Evolutionary conservation across 495 filamentous ascomycete genomes (phyloP).

Genomic region (Xylaria intraflava): DNA sequence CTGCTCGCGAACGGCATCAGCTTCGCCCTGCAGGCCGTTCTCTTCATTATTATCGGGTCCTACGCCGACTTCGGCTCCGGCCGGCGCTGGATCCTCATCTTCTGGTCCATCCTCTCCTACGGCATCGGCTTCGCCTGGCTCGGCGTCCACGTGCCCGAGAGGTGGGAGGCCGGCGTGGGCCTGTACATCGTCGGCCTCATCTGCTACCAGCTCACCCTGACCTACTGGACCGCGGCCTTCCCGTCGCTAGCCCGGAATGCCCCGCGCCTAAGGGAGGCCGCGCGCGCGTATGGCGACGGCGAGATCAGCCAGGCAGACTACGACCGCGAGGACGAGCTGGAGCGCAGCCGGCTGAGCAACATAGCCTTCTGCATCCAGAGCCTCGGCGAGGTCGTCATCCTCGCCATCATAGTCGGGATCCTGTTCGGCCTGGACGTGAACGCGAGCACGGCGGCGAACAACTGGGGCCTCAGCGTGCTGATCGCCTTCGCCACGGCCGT

Average conservation of each 20-base stretch:
- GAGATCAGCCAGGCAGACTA: slow-evolving; percentile 52
- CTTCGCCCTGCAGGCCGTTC: slow-evolving; percentile 55
- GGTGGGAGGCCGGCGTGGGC: slow-evolving; percentile 52
- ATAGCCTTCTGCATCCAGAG: slow-evolving; percentile 58
- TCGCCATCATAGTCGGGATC: slow-evolving; percentile 57
- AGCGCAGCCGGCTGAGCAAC: slow-evolving; percentile 55
- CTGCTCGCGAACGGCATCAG: slow-evolving; percentile 57
- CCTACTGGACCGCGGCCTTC: slow-evolving; percentile 63
- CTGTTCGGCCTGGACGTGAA: slow-evolving; percentile 56
- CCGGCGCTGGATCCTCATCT: slow-evolving; percentile 56
- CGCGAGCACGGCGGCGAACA: slow-evolving; percentile 52
- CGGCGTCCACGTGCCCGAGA: slow-evolving; percentile 48
- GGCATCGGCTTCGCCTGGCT: slow-evolving; percentile 60
- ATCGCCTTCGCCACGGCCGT: slow-evolving; percentile 59
- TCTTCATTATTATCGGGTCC: slow-evolving; percentile 55
- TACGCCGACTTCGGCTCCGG: slow-evolving; percentile 59
- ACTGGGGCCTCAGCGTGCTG: slow-evolving; percentile 57
- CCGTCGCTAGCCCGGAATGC: slow-evolving; percentile 57
- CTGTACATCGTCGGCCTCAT: slow-evolving; percentile 59
- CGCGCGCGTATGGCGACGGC: slow-evolving; percentile 46
- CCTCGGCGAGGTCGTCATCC: slow-evolving; percentile 52
- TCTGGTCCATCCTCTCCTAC: slow-evolving; percentile 50
- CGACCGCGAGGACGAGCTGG: slow-evolving; percentile 55
- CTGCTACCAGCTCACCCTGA: slow-evolving; percentile 59
- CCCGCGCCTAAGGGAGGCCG: slow-evolving; percentile 44